phyloP scores from a whole-genome alignment of 2,329 filamentous ascomycete genomes.

The Claviceps sp. region DNA sequence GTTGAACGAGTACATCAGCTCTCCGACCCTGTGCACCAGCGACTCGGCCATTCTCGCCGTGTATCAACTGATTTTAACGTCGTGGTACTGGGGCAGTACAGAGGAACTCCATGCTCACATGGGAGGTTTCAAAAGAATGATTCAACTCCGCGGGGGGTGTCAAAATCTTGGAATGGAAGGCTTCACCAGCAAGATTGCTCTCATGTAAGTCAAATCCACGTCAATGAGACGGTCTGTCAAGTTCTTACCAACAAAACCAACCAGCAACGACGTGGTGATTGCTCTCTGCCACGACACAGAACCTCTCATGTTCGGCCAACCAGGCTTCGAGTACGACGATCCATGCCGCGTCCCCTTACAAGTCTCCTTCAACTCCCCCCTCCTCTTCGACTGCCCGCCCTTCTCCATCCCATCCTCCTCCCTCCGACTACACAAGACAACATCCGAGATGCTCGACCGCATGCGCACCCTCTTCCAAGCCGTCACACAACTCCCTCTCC shows the following conservation, averaged over 20 bases:
- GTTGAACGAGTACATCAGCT: slow-evolving; percentile 33
- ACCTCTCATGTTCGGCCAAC: slow-evolving; percentile 26
- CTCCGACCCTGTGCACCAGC: slow-evolving; percentile 21
- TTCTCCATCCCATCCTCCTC: slow-evolving; percentile 29
- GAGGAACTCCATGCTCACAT: slow-evolving; percentile 32
- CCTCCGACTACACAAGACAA: slow-evolving; percentile 30
- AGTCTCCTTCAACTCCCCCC: slow-evolving; percentile 32
- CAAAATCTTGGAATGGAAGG: slow-evolving; percentile 31
- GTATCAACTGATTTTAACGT: slow-evolving; percentile 34
- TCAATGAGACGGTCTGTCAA: too few relatives aligned
- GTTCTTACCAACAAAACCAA: slow-evolving; percentile 7
- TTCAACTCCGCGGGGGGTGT: slow-evolving; percentile 32
- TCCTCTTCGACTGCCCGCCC: slow-evolving; percentile 27
- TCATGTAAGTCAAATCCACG: slow-evolving; percentile 26
- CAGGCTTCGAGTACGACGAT: slow-evolving; percentile 29
- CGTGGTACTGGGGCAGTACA: slow-evolving; percentile 40
- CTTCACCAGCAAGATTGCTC: slow-evolving; percentile 32
- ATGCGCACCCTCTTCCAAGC: slow-evolving; percentile 33
- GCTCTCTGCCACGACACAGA: slow-evolving; percentile 32
- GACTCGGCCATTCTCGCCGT: slow-evolving; percentile 35
- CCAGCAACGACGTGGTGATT: slow-evolving; percentile 33
- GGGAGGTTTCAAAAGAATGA: slow-evolving; percentile 33
- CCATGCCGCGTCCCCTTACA: slow-evolving; percentile 25
- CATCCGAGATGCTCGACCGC: slow-evolving; percentile 37
- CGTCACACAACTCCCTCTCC: slow-evolving; percentile 25